Evolutionary conservation across 768 basidiomycete species (phyloP), one percentile per base, ranked within the genome.

Genomic region (Plicaturopsis crispa): DNA sequence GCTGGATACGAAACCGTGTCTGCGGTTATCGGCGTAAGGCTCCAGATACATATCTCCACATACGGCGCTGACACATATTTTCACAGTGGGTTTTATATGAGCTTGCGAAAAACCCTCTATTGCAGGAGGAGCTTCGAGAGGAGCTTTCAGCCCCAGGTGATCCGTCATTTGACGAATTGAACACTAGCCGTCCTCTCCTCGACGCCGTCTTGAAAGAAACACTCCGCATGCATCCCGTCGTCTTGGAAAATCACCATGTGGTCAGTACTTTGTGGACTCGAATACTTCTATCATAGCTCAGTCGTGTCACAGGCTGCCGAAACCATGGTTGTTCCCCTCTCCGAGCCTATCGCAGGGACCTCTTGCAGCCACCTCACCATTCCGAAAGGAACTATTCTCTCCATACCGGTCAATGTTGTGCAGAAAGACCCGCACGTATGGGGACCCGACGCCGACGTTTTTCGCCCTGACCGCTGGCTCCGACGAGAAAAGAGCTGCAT

Each of bases 21-120:
- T 33, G 55, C 57, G n/a, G 52, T 54, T 16, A 55, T 64, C 12
- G 40, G 54, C n/a, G 62, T 63, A 44, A 47, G 59, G 24, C 17
- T 23, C 16, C 14, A n/a, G n/a, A n/a, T n/a, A n/a, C n/a, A n/a
- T n/a, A n/a, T n/a, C n/a, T n/a, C n/a, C n/a, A n/a, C n/a, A n/a
- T n/a, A n/a, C n/a, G n/a, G n/a, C n/a, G n/a, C n/a, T n/a, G n/a
- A n/a, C n/a, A n/a, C n/a, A n/a, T n/a, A n/a, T n/a, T n/a, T n/a
- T n/a, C n/a, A 11, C 41, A 79, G 78, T 84, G 83, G 82, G 61
- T 74, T 32, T 55, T 84, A 8, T 82, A 81, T 44, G 75, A 79
- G 46, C 65, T 86, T 19, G 64, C 78, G 16, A 58, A 56, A 17
- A 56, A 79, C 49, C 65, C 66, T 0, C 53, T 65, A 18, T 48